These are phyloP conservation scores for Pythium aphanidermatum DNA, from an alignment of 352 stramenopile species.

Conservation along the genomic window DNA sequence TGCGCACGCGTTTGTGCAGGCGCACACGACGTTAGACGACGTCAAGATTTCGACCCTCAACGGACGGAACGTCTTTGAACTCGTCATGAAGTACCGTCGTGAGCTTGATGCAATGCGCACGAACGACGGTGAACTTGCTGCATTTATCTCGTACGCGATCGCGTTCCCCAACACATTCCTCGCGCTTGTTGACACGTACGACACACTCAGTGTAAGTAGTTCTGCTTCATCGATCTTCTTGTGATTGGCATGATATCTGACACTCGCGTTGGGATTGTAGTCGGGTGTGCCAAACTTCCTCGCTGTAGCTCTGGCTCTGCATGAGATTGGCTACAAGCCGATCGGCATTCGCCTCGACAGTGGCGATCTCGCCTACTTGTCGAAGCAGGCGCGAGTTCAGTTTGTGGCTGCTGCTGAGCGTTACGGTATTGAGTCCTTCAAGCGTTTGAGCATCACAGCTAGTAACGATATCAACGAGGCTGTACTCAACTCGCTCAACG, in stretches of 20 bases:
- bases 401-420: constrained; percentile 47
- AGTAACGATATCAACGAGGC: constrained; percentile 99
- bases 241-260: constrained; percentile 2
- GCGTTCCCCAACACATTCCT: constrained; percentile 97
- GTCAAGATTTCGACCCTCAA: constrained; percentile 65
- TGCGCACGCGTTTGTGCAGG: constrained; percentile 97
- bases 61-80: constrained; percentile 74
- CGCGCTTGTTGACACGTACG: constrained; percentile 98
- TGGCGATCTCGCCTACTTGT: constrained; percentile 97
- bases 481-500: constrained; percentile 92
- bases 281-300: constrained; percentile 97
- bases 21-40: constrained; percentile 91
- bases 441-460: constrained; percentile 90
- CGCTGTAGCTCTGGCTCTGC: constrained; percentile 91
- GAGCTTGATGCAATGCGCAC: constrained; percentile 65
- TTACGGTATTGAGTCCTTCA: constrained; percentile 76
- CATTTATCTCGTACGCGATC: constrained; percentile 96
- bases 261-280: constrained; percentile 36
- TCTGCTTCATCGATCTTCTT: background rate
- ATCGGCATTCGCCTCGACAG: constrained; percentile 96
- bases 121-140: constrained; percentile 95
- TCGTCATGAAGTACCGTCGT: constrained; percentile 75
- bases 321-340: constrained; percentile 87
- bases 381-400: constrained; percentile 69
- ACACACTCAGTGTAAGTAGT: constrained; percentile 86